phyloP scores from a whole-genome alignment of 1,139 yeast species.

The Pichia sp. region DNA sequence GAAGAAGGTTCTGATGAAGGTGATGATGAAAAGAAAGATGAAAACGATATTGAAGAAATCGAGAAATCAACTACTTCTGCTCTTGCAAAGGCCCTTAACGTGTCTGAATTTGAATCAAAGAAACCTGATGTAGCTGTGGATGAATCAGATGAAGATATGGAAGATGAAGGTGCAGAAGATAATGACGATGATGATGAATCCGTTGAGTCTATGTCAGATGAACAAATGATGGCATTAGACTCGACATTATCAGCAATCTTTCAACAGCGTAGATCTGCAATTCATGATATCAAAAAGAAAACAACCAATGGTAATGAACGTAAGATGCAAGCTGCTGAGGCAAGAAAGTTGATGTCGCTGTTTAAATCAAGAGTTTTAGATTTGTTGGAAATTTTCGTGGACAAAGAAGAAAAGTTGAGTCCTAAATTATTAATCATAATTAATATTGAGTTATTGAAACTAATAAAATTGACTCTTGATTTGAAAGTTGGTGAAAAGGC shows the following conservation, averaged over 20 bases:
- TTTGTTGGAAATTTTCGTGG: conserved; percentile 55
- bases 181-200: conserved; percentile 29
- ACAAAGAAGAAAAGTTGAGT: conserved; percentile 29
- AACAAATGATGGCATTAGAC: conserved; percentile 94
- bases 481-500: conserved; percentile 65
- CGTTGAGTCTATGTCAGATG: conserved; percentile 86
- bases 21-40: conserved; percentile 22
- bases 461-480: conserved; percentile 63
- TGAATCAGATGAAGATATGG: conserved; percentile 27
- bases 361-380: conserved; percentile 78
- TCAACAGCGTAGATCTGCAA: conserved; percentile 65
- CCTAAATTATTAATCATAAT: conserved; percentile 4
- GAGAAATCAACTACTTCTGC: conserved; percentile 65
- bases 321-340: conserved; percentile 45
- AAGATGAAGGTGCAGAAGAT: conserved; percentile 16
- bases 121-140: conserved; percentile 26
- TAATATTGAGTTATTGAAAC: conserved; percentile 42
- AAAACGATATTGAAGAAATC: conserved; percentile 36
- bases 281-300: conserved; percentile 29
- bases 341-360: conserved; percentile 69
- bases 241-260: conserved; percentile 77
- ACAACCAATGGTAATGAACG: conserved; percentile 41
- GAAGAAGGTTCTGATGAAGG: conserved; percentile 22
- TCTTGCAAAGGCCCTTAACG: conserved; percentile 58
- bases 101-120: conserved; percentile 29